These are phyloP conservation scores for Colletotrichum graminicola DNA, from an alignment of 2,329 filamentous ascomycete species.

Conservation along the genomic window DNA sequence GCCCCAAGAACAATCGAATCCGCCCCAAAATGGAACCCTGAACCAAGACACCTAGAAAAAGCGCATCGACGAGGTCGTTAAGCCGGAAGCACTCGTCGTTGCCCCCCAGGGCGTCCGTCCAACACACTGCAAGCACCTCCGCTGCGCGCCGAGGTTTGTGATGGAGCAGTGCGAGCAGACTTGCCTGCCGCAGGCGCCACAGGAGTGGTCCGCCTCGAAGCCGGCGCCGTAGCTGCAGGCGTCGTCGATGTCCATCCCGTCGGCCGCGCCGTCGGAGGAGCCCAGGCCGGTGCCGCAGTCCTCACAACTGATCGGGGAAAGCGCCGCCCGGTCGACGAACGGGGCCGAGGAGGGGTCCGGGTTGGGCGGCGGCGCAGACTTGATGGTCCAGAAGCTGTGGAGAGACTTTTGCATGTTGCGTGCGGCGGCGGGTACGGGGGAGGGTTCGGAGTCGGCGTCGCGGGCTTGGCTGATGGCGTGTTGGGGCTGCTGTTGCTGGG, in stretches of 20 bases:
- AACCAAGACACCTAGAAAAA: constrained; percentile 4
- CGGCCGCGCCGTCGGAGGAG: constrained; percentile 39
- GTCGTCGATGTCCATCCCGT: constrained; percentile 56
- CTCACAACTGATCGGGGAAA: constrained; percentile 59
- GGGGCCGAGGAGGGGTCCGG: constrained; percentile 46
- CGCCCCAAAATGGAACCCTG: neutral
- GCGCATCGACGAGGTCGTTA: constrained; percentile 35
- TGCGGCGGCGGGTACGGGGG: constrained; percentile 20
- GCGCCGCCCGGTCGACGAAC: constrained; percentile 72
- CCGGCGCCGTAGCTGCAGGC: constrained; percentile 42
- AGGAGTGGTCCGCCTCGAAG: constrained; percentile 51
- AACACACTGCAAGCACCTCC: constrained; percentile 66
- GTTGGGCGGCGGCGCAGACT: constrained; percentile 50
- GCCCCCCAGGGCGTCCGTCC: constrained; percentile 49
- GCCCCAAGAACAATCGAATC: accelerated
- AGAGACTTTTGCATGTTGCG: constrained; percentile 62
- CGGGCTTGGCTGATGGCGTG: constrained; percentile 40
- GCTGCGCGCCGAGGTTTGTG: constrained; percentile 67
- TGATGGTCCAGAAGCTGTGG: constrained; percentile 73
- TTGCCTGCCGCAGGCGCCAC: constrained; percentile 64
- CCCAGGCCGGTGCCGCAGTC: constrained; percentile 61
- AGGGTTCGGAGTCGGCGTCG: constrained; percentile 38
- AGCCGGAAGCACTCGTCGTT: constrained; percentile 37
- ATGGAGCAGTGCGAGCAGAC: constrained; percentile 72
- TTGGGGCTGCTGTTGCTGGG: constrained; percentile 55